Conservation (phyloP, 108 stramenopile species). For the Pseudonitzschia multiseries region DNA sequence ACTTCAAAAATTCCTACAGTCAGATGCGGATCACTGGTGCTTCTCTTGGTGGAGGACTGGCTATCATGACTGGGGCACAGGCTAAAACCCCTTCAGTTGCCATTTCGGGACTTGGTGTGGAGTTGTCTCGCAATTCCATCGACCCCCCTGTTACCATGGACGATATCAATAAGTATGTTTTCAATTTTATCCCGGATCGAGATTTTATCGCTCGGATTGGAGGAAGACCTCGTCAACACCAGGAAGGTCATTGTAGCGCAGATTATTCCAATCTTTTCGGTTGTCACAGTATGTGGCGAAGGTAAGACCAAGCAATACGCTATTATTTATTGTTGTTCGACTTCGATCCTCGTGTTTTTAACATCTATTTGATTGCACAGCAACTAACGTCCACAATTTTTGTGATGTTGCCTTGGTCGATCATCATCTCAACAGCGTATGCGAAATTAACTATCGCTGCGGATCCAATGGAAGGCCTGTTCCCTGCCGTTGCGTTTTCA, state of each 20-base stretch:
- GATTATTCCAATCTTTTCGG: conserved; percentile 39
- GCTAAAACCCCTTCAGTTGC: conserved; percentile 57
- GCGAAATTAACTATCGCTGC: conserved; percentile 66
- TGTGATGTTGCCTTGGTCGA: neutral
- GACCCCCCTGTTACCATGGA: conserved; percentile 60
- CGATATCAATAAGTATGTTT: conserved; percentile 57
- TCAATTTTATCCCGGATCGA: conserved; percentile 81
- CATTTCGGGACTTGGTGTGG: conserved; percentile 74
- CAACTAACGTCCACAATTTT: neutral
- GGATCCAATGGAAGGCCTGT: conserved; percentile 55
- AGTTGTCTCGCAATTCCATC: conserved; percentile 56
- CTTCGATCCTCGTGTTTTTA: neutral
- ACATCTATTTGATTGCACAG: neutral
- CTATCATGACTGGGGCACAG: conserved; percentile 84
- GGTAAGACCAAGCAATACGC: neutral
- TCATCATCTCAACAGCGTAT: neutral
- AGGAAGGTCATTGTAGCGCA: conserved; percentile 66
- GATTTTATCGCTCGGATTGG: conserved; percentile 75
- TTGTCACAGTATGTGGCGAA: conserved; percentile 49
- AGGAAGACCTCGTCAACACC: conserved; percentile 52
- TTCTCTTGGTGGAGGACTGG: conserved; percentile 62
- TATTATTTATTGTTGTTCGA: neutral
- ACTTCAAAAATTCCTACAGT: neutral
- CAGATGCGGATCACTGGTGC: conserved; percentile 22
- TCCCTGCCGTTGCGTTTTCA: conserved; percentile 55